A percentile compares a stretch with the other conserved stretches of the same genome.
Conservation (phyloP, 2,329 filamentous ascomycete genomes). For the Botryotinia globosa region DNA sequence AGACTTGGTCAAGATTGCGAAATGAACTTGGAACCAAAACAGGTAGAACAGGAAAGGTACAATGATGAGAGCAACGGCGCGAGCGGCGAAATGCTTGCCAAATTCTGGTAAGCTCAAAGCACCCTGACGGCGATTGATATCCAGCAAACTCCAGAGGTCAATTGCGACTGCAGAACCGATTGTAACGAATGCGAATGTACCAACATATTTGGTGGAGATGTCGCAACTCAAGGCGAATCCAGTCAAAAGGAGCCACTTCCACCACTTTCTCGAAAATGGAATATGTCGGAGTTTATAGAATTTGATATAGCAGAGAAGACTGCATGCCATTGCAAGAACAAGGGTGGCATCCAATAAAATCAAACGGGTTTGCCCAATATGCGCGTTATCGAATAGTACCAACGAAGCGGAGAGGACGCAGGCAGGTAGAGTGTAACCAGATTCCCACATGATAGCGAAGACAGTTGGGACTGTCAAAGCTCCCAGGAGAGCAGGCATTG, state of each 20-base stretch:
- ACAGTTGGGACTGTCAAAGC: constrained; percentile 90
- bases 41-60: constrained; percentile 97
- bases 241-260: constrained; percentile 97
- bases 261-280: constrained; percentile 94
- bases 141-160: constrained; percentile 90
- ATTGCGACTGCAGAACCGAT: constrained; percentile 92
- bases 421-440: constrained; percentile 91
- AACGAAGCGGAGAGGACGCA: constrained; percentile 82
- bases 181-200: constrained; percentile 93
- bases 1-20: constrained; percentile 80
- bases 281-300: constrained; percentile 95
- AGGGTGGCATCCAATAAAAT: constrained; percentile 94
- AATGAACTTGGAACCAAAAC: constrained; percentile 99
- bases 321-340: constrained; percentile 94
- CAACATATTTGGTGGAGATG: constrained; percentile 98
- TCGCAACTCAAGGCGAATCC: constrained; percentile 94
- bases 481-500: constrained; percentile 87
- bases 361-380: constrained; percentile 92
- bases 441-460: constrained; percentile 99
- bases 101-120: constrained; percentile 78
- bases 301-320: constrained; percentile 88
- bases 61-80: constrained; percentile 80
- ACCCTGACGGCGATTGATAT: constrained; percentile 81
- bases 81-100: constrained; percentile 84
- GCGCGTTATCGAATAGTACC: constrained; percentile 93